phyloP scores from a whole-genome alignment of 768 basidiomycete species.

The Mycena filopes region DNA sequence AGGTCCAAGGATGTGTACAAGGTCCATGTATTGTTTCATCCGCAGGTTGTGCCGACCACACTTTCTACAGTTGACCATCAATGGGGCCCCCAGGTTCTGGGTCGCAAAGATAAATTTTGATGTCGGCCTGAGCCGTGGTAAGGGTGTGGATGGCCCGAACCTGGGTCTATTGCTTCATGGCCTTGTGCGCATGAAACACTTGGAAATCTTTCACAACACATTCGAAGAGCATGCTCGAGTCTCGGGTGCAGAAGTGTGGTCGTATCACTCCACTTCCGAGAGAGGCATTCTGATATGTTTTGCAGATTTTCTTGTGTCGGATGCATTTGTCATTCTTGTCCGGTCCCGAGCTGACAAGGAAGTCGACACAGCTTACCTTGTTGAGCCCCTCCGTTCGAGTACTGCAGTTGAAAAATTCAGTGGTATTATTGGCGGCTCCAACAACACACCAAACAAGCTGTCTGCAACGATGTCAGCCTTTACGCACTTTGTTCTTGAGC shows the following conservation, averaged over 20 bases:
- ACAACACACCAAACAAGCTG: conserved; percentile 1
- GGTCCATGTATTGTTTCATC: too few species aligned
- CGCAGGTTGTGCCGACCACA: too few species aligned
- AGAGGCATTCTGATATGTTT: too few species aligned
- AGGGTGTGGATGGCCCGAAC: background rate
- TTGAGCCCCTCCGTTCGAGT: background rate
- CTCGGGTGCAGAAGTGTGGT: background rate
- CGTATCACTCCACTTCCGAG: too few species aligned
- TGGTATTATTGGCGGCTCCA: background rate
- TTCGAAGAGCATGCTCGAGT: background rate
- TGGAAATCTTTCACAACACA: background rate
- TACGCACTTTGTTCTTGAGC: background rate
- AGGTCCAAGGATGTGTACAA: background rate
- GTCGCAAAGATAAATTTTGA: background rate
- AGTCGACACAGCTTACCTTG: background rate
- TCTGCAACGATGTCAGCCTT: background rate
- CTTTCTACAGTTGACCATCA: too few species aligned
- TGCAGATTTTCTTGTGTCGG: background rate
- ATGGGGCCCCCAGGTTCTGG: background rate
- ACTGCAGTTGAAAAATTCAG: conserved; percentile 3
- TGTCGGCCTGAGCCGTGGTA: background rate
- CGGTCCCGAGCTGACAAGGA: background rate
- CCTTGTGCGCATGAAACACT: background rate
- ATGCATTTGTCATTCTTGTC: background rate
- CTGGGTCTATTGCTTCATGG: background rate